Evolutionary conservation across 306 rosid genomes (phyloP), one percentile per base, ranked within the genome.

Genomic region (Cucumis melo): DNA sequence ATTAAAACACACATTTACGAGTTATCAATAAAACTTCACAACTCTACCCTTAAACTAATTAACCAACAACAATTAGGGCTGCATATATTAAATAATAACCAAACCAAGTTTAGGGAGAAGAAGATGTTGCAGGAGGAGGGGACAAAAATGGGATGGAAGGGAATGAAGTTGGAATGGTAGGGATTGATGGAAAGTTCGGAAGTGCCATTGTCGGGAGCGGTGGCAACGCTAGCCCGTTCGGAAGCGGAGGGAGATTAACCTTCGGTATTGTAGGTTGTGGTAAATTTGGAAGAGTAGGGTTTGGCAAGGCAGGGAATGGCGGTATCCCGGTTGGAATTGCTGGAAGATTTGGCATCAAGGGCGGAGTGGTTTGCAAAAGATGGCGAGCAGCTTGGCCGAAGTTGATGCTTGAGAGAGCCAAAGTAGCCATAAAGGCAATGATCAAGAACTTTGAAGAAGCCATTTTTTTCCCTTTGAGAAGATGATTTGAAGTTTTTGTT

Each of bases 51-150:
- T 6, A 64, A 36, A 36, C 71, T 8, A 20, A 20, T 1, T 1
- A 19, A 42, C 24, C 44, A 34, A 42, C 44, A 19, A 46, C 29
- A 34, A 36, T 24, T 51, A 8, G 11, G 21, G 72, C 50, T 64
- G 27, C 8, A 44, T 8, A 44, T 44, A 29, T 21, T 39, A 36
- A 39, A 7, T 11, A 38, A 19, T 32, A 13, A 48, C 19, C 54
- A 14, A 50, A 29, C 51, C 51, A 27, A 27, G 51, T 62, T 77
- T 48, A 77, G 38, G 80, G 80, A 14, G 60, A 39, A 44, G 60
- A 39, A 77, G 80, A 44, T 32, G 73, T 32, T 62, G 80, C 67
- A 8, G 73, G 74, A 7, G 80, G 80, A 50, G 74, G 80, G 48
- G 80, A 46, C 17, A 77, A 16, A 55, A 77, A 46, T 19, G 80